phyloP scores from a whole-genome alignment of 768 basidiomycete species.

The Collybia nuda region DNA sequence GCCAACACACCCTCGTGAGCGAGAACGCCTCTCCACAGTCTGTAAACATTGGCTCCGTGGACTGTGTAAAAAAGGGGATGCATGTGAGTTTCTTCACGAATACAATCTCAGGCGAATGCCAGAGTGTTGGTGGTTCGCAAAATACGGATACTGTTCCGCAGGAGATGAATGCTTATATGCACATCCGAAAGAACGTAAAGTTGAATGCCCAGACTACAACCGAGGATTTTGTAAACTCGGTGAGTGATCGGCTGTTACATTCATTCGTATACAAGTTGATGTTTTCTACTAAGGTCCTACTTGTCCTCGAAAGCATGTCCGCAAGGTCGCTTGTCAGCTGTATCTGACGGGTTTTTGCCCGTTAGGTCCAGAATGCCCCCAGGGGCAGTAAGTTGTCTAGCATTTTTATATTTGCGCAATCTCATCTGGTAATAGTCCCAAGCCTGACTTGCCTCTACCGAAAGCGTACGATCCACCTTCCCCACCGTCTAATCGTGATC shows the following conservation, averaged over 20 bases:
- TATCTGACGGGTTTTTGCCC: slow-evolving; percentile 96
- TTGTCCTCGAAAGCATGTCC: slow-evolving; percentile 91
- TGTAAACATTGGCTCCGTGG: slow-evolving; percentile 99
- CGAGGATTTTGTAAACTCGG: slow-evolving; percentile 95
- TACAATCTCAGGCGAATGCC: slow-evolving; percentile 98
- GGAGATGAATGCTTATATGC: slow-evolving; percentile 98
- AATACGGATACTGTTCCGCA: slow-evolving; percentile 95
- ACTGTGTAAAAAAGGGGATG: slow-evolving; percentile 96
- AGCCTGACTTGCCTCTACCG: slow-evolving; percentile 32
- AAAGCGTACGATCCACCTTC: slow-evolving; percentile 59
- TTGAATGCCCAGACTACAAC: slow-evolving; percentile 95
- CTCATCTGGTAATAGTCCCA: slow-evolving; percentile 55
- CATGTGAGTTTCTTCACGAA: slow-evolving; percentile 98
- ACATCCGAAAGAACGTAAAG: slow-evolving; percentile 86
- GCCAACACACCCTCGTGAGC: slow-evolving; percentile 80
- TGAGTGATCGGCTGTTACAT: slow-evolving; percentile 32
- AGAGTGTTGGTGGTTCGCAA: slow-evolving; percentile 98
- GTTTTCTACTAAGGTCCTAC: slow-evolving; percentile 57
- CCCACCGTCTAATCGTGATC: slow-evolving; percentile 71
- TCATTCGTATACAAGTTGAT: slow-evolving; percentile 3
- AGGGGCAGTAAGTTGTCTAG: slow-evolving; percentile 74
- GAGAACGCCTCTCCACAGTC: slow-evolving; percentile 85
- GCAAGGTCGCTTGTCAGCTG: slow-evolving; percentile 85
- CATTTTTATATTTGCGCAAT: slow-evolving; percentile 8
- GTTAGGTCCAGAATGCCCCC: slow-evolving; percentile 81